phyloP scores from a whole-genome alignment of 2,329 filamentous ascomycete genomes.

The Zelopaecilomyces penicillatus region DNA sequence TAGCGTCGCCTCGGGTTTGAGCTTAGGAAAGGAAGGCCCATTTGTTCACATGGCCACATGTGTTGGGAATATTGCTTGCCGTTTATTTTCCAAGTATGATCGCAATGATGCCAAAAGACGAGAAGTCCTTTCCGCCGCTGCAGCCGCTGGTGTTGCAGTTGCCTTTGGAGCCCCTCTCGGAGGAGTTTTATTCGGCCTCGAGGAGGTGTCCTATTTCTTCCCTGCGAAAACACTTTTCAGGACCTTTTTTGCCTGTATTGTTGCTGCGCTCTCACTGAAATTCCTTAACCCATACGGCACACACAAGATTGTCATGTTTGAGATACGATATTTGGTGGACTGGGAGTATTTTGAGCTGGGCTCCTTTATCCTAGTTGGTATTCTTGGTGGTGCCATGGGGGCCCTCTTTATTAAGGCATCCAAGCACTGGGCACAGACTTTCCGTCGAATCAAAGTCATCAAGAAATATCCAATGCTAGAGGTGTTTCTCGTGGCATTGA shows the following conservation, averaged over 20 bases:
- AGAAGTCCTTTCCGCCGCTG: slow-evolving; percentile 87
- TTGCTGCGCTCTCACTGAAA: slow-evolving; percentile 82
- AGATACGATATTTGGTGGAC: slow-evolving; percentile 81
- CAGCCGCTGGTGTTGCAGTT: slow-evolving; percentile 85
- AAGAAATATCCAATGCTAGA: slow-evolving; percentile 80
- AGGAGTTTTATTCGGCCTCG: slow-evolving; percentile 84
- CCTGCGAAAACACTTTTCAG: slow-evolving; percentile 94
- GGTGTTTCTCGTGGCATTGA: slow-evolving; percentile 75
- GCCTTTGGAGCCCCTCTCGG: slow-evolving; percentile 85
- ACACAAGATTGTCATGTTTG: slow-evolving; percentile 91
- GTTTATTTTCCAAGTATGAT: slow-evolving; percentile 90
- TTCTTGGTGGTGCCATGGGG: slow-evolving; percentile 75
- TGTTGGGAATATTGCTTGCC: slow-evolving; percentile 89
- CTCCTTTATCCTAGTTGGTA: slow-evolving; percentile 76
- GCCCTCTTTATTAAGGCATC: slow-evolving; percentile 97
- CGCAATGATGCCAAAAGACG: slow-evolving; percentile 88
- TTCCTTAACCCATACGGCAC: slow-evolving; percentile 95
- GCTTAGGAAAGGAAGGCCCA: slow-evolving; percentile 87
- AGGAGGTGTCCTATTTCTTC: slow-evolving; percentile 97
- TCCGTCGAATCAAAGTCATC: slow-evolving; percentile 71
- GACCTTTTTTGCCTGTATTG: slow-evolving; percentile 97
- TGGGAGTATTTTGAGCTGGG: slow-evolving; percentile 91
- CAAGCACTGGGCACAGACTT: slow-evolving; percentile 78
- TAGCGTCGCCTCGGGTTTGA: slow-evolving; percentile 86
- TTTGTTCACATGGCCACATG: slow-evolving; percentile 97